Percentiles rank a stretch among this genome's conserved stretches.
These are phyloP conservation scores for Pontederia paniculata DNA, from an alignment of 176 grass and related monocot genomes.

Conservation along the genomic window DNA sequence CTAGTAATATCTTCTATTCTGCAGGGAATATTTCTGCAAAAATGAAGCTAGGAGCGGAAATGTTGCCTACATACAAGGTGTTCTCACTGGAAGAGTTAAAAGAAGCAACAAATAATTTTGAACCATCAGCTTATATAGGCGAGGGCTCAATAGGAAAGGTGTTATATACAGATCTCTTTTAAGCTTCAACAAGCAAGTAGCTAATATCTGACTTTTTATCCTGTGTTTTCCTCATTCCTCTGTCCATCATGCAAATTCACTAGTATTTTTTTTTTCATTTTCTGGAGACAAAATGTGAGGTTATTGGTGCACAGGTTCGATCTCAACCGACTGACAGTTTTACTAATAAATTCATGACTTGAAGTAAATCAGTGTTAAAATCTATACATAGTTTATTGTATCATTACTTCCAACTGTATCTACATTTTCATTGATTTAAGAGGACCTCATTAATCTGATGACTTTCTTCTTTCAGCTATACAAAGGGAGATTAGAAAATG, in stretches of 20 bases:
- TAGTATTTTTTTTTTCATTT: no score
- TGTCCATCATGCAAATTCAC: no score
- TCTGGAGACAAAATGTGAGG: no score
- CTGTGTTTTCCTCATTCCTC: background rate
- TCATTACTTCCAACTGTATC: no score
- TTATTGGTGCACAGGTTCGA: no score
- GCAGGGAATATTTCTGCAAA: constrained; percentile 84
- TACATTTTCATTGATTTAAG: no score
- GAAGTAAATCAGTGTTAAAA: no score
- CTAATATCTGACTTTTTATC: background rate
- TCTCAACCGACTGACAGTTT: no score
- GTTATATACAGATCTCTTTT: background rate
- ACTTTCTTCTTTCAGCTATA: constrained; percentile 67
- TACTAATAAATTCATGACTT: no score
- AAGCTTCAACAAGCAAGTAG: no score
- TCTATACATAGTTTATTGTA: no score
- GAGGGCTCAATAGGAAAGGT: constrained; percentile 97
- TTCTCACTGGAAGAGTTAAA: constrained; percentile 94
- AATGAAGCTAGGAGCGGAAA: constrained; percentile 71
- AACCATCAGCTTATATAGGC: constrained; percentile 53
- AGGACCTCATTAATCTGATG: background rate
- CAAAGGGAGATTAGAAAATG: constrained; percentile 88
- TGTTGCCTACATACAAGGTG: constrained; percentile 45
- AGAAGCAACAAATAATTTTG: constrained; percentile 81
- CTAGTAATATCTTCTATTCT: background rate